Percentiles rank a stretch among this genome's conserved stretches.
phyloP scores from a whole-genome alignment of 495 filamentous ascomycete genomes.

The Apiosordaria backusii region DNA sequence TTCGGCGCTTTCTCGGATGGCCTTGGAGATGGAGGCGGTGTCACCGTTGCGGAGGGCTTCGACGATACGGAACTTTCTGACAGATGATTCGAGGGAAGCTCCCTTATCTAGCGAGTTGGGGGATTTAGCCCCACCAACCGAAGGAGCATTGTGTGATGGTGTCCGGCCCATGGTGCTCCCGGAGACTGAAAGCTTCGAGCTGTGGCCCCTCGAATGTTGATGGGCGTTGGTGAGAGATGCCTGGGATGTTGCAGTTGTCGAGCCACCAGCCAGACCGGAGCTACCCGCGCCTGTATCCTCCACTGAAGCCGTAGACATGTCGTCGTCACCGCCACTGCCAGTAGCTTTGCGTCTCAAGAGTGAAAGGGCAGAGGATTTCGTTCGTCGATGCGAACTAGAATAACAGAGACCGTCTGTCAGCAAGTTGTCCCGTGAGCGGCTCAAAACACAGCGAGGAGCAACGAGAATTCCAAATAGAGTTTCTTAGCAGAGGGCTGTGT shows the following conservation, averaged over 20 bases:
- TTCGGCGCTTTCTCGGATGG: conserved; percentile 66
- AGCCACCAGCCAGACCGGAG: conserved; percentile 30
- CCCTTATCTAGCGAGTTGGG: conserved; percentile 37
- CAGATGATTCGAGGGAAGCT: conserved; percentile 83
- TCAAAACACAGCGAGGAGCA: not conserved
- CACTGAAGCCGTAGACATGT: conserved; percentile 28
- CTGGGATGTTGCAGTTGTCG: conserved; percentile 35
- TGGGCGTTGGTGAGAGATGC: conserved; percentile 31
- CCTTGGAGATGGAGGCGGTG: conserved; percentile 82
- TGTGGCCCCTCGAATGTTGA: conserved; percentile 38
- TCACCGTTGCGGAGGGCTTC: conserved; percentile 88
- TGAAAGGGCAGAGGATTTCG: conserved; percentile 50
- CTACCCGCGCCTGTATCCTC: conserved; percentile 37
- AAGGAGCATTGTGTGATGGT: conserved; percentile 31
- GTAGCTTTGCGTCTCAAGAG: conserved; percentile 45
- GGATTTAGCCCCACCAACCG: conserved; percentile 28
- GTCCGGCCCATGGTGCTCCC: conserved; percentile 35
- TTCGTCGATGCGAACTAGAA: conserved; percentile 47
- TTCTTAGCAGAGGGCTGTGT: not conserved
- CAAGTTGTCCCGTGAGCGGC: conserved; percentile 3
- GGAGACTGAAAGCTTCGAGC: conserved; percentile 40
- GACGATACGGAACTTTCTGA: conserved; percentile 88
- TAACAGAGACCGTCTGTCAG: conserved; percentile 12
- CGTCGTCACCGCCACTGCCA: conserved; percentile 39
- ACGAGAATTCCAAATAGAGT: not conserved